Conservation (phyloP, 2,329 filamentous ascomycete species). For the Ciborinia camelliae region DNA sequence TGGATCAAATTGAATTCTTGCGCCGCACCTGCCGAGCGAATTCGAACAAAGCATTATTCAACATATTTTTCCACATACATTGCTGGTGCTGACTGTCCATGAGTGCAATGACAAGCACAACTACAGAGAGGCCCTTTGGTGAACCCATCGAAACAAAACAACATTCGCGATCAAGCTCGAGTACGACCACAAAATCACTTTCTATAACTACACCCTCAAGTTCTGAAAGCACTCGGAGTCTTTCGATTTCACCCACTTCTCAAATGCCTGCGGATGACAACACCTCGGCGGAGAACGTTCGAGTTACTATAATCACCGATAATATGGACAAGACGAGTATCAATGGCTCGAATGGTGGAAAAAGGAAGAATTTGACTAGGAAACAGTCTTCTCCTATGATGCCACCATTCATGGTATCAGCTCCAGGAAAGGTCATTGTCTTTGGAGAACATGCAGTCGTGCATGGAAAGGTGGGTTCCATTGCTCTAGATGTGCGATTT, state of each 20-base stretch:
- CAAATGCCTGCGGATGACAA: slow-evolving; percentile 12
- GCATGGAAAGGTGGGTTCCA: slow-evolving; percentile 71
- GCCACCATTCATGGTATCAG: slow-evolving; percentile 95
- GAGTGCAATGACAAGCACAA: slow-evolving; percentile 18
- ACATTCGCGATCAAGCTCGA: slow-evolving; percentile 17
- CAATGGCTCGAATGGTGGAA: slow-evolving; percentile 24
- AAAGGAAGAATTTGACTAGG: slow-evolving; percentile 38
- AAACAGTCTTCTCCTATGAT: slow-evolving; percentile 66
- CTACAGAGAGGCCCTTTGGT: slow-evolving; percentile 3
- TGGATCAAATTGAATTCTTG: not conserved
- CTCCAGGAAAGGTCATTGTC: slow-evolving; percentile 96
- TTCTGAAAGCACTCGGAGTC: slow-evolving; percentile 18
- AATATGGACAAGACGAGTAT: slow-evolving; percentile 19
- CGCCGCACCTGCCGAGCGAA: not conserved
- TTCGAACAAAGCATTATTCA: not conserved
- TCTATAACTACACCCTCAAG: slow-evolving; percentile 19
- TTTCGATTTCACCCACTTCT: slow-evolving; percentile 19
- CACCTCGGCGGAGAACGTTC: not conserved
- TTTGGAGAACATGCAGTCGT: slow-evolving; percentile 99
- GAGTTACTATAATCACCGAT: slow-evolving; percentile 12
- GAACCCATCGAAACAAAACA: slow-evolving; percentile 9
- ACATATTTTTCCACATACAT: not conserved
- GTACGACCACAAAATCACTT: slow-evolving; percentile 18
- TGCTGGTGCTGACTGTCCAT: not conserved
- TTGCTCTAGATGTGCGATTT: not conserved